Percentiles rank a stretch among this genome's conserved stretches.
phyloP scores from a whole-genome alignment of 164 flowering plant species.

The Nymphaea thermarum region DNA sequence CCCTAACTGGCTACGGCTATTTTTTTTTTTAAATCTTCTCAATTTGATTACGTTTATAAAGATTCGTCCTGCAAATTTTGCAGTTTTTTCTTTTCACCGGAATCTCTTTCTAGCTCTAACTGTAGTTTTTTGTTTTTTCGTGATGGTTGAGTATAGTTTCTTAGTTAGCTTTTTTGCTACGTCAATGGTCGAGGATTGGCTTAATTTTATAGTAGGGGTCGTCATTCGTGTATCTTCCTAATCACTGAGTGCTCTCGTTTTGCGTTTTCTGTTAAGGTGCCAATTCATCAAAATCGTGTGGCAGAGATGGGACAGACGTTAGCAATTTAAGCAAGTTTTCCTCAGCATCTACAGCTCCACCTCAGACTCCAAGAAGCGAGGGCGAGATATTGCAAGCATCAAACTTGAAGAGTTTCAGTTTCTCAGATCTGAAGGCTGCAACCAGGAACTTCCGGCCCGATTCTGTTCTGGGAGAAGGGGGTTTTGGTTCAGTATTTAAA shows the following conservation, averaged over 20 bases:
- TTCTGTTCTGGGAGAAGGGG: conserved; percentile 85
- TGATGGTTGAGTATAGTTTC: no score
- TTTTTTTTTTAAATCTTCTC: not conserved
- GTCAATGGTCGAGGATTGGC: no score
- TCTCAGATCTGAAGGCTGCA: conserved; percentile 48
- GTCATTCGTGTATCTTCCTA: no score
- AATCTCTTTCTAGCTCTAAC: not conserved
- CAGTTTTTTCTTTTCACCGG: not conserved
- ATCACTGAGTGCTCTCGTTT: no score
- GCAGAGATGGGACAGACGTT: conserved; percentile 23
- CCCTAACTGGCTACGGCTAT: not conserved
- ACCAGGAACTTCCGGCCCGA: conserved; percentile 87
- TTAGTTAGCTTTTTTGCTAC: no score
- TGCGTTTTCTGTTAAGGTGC: not conserved
- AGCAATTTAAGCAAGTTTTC: conserved; percentile 31
- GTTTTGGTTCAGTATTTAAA: conserved; percentile 78
- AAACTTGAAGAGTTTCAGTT: conserved; percentile 51
- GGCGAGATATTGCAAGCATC: conserved; percentile 58
- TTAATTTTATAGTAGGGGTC: no score
- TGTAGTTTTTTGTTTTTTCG: not conserved
- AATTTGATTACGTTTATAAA: no score
- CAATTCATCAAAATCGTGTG: conserved; percentile 12
- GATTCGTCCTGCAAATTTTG: not conserved
- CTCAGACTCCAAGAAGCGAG: conserved; percentile 45
- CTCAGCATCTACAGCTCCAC: conserved; percentile 16